These are phyloP conservation scores for Haplosporangium gracile DNA, from an alignment of 192 early-diverging fungal genomes.

Conservation along the genomic window DNA sequence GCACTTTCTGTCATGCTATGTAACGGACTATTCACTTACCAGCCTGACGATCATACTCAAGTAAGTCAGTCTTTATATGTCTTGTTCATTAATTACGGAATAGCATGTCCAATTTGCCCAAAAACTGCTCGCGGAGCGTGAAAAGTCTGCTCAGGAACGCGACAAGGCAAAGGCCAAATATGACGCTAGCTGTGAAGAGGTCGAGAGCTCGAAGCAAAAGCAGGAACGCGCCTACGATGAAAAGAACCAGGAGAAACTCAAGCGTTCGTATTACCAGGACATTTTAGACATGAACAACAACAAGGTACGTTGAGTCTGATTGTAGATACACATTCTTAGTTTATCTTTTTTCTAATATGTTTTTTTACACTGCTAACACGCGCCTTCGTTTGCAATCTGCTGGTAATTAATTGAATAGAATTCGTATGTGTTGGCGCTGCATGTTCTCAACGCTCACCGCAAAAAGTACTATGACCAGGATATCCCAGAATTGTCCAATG, in stretches of 20 bases:
- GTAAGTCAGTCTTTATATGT: neutral
- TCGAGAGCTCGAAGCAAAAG: constrained; percentile 69
- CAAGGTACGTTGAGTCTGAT: constrained; percentile 51
- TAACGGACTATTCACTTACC: neutral
- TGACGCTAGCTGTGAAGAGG: constrained; percentile 74
- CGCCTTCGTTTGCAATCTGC: neutral
- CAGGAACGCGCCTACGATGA: constrained; percentile 72
- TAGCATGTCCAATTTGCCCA: constrained; percentile 78
- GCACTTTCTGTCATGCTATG: neutral
- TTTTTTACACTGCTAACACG: neutral
- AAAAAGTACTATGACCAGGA: constrained; percentile 72
- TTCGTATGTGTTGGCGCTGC: constrained; percentile 73
- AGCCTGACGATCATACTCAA: neutral
- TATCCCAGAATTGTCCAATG: constrained; percentile 70
- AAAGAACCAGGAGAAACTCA: constrained; percentile 66
- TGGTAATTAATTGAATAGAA: constrained; percentile 61
- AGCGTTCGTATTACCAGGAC: constrained; percentile 64
- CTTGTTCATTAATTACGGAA: neutral
- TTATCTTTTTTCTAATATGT: neutral
- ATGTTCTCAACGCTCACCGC: constrained; percentile 73
- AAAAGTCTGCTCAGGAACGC: constrained; percentile 68
- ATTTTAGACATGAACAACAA: constrained; percentile 78
- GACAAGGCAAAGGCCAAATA: constrained; percentile 61
- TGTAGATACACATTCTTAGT: neutral
- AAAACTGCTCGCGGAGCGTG: constrained; percentile 69